phyloP scores from a whole-genome alignment of 2,329 filamentous ascomycete species.

The Clonostachys rhizophaga region DNA sequence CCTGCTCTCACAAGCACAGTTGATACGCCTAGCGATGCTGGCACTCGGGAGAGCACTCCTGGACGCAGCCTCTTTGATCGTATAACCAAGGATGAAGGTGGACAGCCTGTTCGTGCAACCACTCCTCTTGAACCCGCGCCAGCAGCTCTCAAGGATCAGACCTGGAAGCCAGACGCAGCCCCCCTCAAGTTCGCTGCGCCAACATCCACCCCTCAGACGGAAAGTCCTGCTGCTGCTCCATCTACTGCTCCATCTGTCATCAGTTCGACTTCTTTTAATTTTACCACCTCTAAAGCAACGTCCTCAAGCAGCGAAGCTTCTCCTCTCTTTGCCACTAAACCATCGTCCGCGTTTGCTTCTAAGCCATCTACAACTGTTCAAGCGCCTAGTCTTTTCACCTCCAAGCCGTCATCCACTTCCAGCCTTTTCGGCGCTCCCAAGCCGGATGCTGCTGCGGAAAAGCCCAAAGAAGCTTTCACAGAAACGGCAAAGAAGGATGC shows the following conservation, averaged over 20 bases:
- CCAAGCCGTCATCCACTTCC: constrained; percentile 23
- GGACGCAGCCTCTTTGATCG: constrained; percentile 52
- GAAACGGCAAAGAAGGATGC: constrained; percentile 20
- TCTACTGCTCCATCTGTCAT: not conserved
- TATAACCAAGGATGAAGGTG: constrained; percentile 43
- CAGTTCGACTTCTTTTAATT: constrained; percentile 10
- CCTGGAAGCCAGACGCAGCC: constrained; percentile 37
- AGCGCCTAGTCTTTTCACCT: constrained; percentile 19
- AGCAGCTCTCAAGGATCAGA: constrained; percentile 24
- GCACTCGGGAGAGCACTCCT: constrained; percentile 37
- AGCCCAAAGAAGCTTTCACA: constrained; percentile 9
- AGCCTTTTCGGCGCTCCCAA: constrained; percentile 29
- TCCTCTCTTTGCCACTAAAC: too few species aligned
- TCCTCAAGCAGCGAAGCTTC: too few species aligned
- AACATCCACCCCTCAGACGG: constrained; percentile 10
- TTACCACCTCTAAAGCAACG: constrained; percentile 7
- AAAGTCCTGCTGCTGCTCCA: not conserved
- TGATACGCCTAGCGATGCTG: constrained; percentile 26
- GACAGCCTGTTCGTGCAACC: constrained; percentile 39
- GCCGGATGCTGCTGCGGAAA: constrained; percentile 17
- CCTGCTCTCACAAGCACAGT: not conserved
- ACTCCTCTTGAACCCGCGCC: constrained; percentile 13
- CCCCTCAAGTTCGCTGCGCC: constrained; percentile 50
- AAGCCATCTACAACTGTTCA: constrained; percentile 4
- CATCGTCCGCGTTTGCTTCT: too few species aligned